Evolutionary conservation across 148 eudicot genomes (phyloP).

Genomic region (Rhododendron mucronatum): DNA sequence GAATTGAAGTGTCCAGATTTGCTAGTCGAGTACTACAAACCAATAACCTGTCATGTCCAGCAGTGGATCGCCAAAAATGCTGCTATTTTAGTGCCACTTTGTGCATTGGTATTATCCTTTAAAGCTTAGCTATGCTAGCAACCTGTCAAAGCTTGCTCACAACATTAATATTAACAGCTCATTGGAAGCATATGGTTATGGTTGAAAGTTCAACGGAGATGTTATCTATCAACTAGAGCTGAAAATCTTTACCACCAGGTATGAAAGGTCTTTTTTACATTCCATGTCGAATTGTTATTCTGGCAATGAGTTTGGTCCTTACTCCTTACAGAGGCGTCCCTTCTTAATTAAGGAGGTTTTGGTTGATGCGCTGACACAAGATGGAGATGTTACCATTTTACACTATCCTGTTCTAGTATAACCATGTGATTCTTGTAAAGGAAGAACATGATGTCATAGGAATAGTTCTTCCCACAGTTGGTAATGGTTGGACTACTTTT

Average conservation of each 20-base stretch:
- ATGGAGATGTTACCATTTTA: background rate
- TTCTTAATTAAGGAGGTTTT: background rate
- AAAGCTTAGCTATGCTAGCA: constrained; percentile 19
- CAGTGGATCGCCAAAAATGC: constrained; percentile 64
- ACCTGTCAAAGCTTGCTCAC: constrained; percentile 38
- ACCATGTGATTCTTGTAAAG: background rate
- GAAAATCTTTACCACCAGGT: constrained; percentile 92
- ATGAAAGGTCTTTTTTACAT: constrained; percentile 7
- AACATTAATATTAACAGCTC: constrained; percentile 56
- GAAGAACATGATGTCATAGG: background rate
- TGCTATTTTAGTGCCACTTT: constrained; percentile 42
- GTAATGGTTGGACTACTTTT: background rate
- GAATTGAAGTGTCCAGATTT: constrained; percentile 75
- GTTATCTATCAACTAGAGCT: constrained; percentile 56
- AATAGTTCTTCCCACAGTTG: background rate
- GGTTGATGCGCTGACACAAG: background rate
- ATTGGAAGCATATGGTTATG: constrained; percentile 40
- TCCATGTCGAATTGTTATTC: background rate
- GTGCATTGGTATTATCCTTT: constrained; percentile 63
- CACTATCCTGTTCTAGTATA: background rate
- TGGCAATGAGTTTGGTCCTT: background rate
- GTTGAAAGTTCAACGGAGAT: constrained; percentile 48
- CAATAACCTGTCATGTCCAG: constrained; percentile 45
- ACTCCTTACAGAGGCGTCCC: background rate
- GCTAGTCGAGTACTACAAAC: constrained; percentile 56